Evolutionary conservation across 2,329 filamentous ascomycete genomes (phyloP).

Genomic region (Claviceps paspali): DNA sequence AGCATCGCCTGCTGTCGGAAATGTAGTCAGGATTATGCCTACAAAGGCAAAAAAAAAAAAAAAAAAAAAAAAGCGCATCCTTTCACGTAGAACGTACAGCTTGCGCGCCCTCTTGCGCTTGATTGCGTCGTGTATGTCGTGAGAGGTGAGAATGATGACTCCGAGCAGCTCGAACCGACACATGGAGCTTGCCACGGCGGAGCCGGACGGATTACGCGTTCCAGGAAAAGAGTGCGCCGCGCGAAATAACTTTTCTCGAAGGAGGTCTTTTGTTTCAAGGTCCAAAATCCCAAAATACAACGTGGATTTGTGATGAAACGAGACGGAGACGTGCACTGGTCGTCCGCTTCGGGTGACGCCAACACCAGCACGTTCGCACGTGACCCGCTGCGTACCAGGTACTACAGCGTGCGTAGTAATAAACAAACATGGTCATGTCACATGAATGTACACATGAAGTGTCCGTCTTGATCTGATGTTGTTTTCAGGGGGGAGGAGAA

Average conservation of each 20-base stretch:
- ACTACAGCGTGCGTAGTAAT: too few species aligned
- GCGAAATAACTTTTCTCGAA: too few species aligned
- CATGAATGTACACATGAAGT: too few species aligned
- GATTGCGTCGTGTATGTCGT: slow-evolving; percentile 26
- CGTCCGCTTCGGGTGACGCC: too few species aligned
- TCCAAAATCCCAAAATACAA: too few species aligned
- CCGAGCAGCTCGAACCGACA: slow-evolving; percentile 40
- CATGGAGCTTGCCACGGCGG: slow-evolving; percentile 19
- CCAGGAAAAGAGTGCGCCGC: too few species aligned
- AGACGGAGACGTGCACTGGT: not conserved
- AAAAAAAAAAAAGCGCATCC: not conserved
- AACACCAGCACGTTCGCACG: not conserved
- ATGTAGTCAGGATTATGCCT: not conserved
- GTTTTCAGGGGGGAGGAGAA: too few species aligned
- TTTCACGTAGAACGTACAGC: slow-evolving; percentile 9
- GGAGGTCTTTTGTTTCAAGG: too few species aligned
- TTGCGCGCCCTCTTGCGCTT: slow-evolving; percentile 18
- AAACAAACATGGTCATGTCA: too few species aligned
- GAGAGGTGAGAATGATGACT: slow-evolving; percentile 30
- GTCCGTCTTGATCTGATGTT: too few species aligned
- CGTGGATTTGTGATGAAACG: not conserved
- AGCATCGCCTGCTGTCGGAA: slow-evolving; percentile 48
- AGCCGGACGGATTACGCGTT: too few species aligned
- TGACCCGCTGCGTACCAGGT: too few species aligned
- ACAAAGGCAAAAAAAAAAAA: not conserved